phyloP scores from a whole-genome alignment of 1,139 yeast species.

The Candida gigantensis region DNA sequence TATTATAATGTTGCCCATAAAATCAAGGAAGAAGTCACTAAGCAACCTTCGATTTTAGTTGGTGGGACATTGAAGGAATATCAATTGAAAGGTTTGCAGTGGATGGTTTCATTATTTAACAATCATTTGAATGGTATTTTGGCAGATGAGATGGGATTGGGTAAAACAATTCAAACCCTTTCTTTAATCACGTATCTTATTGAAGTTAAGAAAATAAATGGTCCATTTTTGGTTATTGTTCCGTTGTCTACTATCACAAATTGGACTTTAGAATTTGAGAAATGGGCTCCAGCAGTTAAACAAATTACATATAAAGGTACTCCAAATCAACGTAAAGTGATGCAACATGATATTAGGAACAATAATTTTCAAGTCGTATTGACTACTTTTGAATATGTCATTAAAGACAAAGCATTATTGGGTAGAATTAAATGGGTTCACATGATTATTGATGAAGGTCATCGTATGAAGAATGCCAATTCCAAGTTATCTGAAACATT shows the following conservation, averaged over 20 bases:
- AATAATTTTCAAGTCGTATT: constrained; percentile 76
- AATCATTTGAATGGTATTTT: constrained; percentile 92
- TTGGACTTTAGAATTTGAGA: constrained; percentile 83
- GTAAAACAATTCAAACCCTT: constrained; percentile 94
- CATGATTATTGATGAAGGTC: constrained; percentile 90
- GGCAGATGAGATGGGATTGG: constrained; percentile 98
- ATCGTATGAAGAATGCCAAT: constrained; percentile 79
- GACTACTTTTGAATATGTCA: constrained; percentile 79
- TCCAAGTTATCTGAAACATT: constrained; percentile 73
- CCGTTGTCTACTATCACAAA: constrained; percentile 83
- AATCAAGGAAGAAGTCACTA: constrained; percentile 62
- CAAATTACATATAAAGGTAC: constrained; percentile 75
- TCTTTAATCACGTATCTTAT: constrained; percentile 84
- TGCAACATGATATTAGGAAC: constrained; percentile 60
- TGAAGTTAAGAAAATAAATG: constrained; percentile 71
- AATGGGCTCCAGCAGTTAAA: constrained; percentile 79
- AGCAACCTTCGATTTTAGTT: constrained; percentile 65
- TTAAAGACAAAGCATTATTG: constrained; percentile 69
- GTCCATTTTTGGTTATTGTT: constrained; percentile 78
- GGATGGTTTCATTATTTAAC: constrained; percentile 96
- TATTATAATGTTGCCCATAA: constrained; percentile 82
- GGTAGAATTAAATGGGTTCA: constrained; percentile 76
- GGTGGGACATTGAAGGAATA: constrained; percentile 95
- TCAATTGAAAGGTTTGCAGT: constrained; percentile 89
- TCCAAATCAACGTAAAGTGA: constrained; percentile 65